Evolutionary conservation across 83 land plant species (phyloP).

Genomic region (Picea abies): DNA sequence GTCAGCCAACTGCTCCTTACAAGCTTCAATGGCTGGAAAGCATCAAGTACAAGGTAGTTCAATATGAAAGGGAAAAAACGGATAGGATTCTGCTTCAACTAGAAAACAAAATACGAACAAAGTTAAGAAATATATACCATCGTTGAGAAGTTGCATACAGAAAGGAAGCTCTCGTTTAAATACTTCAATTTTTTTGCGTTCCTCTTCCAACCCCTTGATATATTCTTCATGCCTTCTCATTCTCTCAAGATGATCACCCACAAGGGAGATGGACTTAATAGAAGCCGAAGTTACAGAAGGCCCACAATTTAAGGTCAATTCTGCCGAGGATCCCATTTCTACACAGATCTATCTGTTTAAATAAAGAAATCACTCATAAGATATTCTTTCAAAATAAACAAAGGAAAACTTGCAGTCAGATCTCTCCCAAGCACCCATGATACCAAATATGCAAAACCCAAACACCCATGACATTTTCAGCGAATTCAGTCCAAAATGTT

Average conservation of each 20-base stretch:
- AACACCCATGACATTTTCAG: background rate
- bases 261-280: constrained; percentile 36
- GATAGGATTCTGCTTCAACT: no score
- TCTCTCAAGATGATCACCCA: constrained; percentile 34
- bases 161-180: constrained; percentile 97
- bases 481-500: no score
- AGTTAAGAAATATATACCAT: constrained; percentile 46
- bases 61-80: no score
- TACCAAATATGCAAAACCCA: background rate
- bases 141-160: constrained; percentile 95
- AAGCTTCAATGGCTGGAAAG: constrained; percentile 48
- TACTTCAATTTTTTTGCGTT: constrained; percentile 91
- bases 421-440: background rate
- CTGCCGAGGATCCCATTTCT: constrained; percentile 70
- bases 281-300: constrained; percentile 39
- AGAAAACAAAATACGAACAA: no score
- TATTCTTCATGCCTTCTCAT: constrained; percentile 69
- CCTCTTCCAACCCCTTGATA: constrained; percentile 80
- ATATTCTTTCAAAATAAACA: background rate
- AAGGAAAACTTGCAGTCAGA: background rate
- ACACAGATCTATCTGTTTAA: constrained; percentile 13
- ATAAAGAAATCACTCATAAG: background rate
- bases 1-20: constrained; percentile 41
- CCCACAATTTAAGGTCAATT: constrained; percentile 68
- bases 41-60: background rate